Conservation (phyloP, 257 asterid genomes). For the Solanum sparsipilum region DNA sequence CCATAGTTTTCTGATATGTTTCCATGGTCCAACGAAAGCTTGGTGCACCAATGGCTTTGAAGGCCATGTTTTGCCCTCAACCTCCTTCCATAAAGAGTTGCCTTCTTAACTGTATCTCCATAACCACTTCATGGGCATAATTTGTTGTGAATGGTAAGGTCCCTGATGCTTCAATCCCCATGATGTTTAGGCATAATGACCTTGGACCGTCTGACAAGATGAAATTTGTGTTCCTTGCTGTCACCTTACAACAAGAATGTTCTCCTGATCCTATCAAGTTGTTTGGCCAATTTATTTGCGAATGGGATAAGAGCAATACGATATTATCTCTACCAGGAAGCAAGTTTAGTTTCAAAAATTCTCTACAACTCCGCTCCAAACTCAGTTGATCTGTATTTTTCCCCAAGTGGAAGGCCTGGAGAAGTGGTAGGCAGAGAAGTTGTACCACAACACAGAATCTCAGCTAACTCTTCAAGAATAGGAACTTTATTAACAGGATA, state of each 20-base stretch:
- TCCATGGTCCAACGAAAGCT: neutral
- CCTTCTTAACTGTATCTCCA: neutral
- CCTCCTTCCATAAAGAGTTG: neutral
- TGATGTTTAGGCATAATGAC: neutral
- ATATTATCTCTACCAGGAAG: neutral
- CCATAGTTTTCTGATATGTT: neutral
- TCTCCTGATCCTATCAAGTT: neutral
- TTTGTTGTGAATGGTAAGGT: neutral
- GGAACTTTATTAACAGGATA: neutral
- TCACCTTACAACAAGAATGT: neutral
- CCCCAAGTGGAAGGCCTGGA: neutral
- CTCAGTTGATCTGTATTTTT: neutral
- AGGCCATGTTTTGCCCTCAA: neutral
- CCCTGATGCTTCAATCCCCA: neutral
- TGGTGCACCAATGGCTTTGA: neutral
- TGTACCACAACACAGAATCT: neutral
- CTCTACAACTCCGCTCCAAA: neutral
- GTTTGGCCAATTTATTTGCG: neutral
- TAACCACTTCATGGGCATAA: neutral
- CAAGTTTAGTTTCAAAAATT: neutral
- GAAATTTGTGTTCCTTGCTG: neutral
- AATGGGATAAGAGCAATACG: neutral
- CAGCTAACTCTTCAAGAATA: neutral
- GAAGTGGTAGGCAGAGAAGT: neutral
- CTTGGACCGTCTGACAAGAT: neutral